Base-by-base conservation (phyloP, 345 rosid species). In the Hevea brasiliensis region DNA sequence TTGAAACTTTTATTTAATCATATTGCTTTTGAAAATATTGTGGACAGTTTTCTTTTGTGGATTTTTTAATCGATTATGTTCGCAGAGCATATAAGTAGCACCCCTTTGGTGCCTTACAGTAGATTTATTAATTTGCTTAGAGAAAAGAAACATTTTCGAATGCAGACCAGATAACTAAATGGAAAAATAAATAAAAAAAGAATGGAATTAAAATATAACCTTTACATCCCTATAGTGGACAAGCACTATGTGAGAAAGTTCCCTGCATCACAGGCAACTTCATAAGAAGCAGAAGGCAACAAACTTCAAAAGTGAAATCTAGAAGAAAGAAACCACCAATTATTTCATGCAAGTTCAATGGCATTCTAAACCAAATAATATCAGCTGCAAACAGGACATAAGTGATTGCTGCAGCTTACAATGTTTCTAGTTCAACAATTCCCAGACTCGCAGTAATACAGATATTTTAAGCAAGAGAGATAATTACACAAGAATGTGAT, bases 191-290 rank as follows among this genome's bases (percentile, higher is more conserved):
- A 51, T 26, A 32, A 57, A 24, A 2, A 20, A 32, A 32, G 2
- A 32, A 32, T 32, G 37, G 37, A 32, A 32, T 1, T 32, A 32
- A n/a, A 32, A 47, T 56, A 72, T 67, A 20, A 92, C 99, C 99
- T 88, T 89, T 41, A 95, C 97, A 76, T 90, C 98, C 35, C 85
- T 85, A 75, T 92, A 95, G 78, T 95, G 99, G 65, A 95, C 99
- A 74, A 95, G 85, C 79, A 90, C 99, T 66, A 95, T 92, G 82
- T 88, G 86, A 6, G 90, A 84, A 68, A 82, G 89, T 73, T 90
- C 89, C 87, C 99, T 92, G 97, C 81, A 82, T 62, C 59, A 68
- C 54, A 67, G 68, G 61, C 72, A 79, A 68, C 37, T 32, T 1
- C 4, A 32, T 32, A 32, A 32, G 37, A 32, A 32, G 37, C 37